Evolutionary conservation across 345 rosid genomes (phyloP), one percentile per base, ranked within the genome.

Genomic region (Excoecaria cochinchinensis): DNA sequence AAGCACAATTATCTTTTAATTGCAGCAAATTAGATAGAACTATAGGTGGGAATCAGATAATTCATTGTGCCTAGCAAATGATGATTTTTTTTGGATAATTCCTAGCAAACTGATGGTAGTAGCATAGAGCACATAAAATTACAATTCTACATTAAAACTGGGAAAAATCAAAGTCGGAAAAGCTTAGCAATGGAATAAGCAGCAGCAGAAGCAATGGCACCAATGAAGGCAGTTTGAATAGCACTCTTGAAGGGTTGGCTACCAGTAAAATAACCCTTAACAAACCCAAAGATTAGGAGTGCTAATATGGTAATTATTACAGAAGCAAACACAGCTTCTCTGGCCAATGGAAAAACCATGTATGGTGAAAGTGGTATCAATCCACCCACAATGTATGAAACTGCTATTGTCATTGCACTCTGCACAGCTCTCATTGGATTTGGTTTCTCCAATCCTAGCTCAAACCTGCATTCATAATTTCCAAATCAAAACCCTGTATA

Each of bases 401-500:
- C 12, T 0, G 85, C 85, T n/a, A 83, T 83, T 51, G 85, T 79
- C 24, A 83, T 8, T 12, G 85, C 85, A 55, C 85, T 83, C 50
- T 76, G 73, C 19, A 83, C 8, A 21, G 85, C 83, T 51, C 85
- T 79, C 78, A 65, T 83, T 59, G 85, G 85, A 21, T 83, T 78
- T 73, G 85, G 85, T 46, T 83, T 79, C 74, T 79, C 83, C 64
- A 79, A 36, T 76, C 85, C 85, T 3, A 83, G 85, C 46, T 83
- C 85, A 79, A 83, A 83, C 81, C 85, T 82, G 38, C 31, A 31
- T 31, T 31, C 31, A 31, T 31, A 31, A 31, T 31, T 31, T 31
- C 31, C 31, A 31, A 31, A 31, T 31, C 31, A 31, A 31, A 31
- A 70, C 44, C 17, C 24, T 25, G n/a, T n/a, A 15, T 57, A 14